These are phyloP conservation scores for Colletotrichum sublineola DNA, from an alignment of 2,329 filamentous ascomycete species.

Conservation along the genomic window DNA sequence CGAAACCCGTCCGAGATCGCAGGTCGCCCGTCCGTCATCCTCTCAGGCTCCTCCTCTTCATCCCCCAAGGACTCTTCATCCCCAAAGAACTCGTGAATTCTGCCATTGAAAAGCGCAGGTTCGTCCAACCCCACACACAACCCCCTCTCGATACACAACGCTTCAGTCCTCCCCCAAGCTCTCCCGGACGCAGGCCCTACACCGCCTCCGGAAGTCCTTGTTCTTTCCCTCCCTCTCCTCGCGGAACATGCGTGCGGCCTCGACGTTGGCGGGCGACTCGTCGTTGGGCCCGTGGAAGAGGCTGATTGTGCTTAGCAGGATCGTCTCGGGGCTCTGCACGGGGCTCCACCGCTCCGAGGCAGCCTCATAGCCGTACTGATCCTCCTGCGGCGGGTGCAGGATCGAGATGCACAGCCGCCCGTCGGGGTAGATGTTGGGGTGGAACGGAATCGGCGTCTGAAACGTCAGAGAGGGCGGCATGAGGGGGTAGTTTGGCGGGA, in stretches of 20 bases:
- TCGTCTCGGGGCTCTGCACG: conserved; percentile 95
- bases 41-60: background rate
- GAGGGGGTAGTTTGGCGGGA: conserved; percentile 88
- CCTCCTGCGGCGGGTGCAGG: conserved; percentile 93
- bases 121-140: background rate
- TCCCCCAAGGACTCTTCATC: too few relatives aligned
- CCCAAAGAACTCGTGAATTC: background rate
- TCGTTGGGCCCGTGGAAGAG: conserved; percentile 94
- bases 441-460: conserved; percentile 84
- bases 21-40: background rate
- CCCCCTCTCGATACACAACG: background rate
- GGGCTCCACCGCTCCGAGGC: conserved; percentile 94
- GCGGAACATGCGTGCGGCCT: conserved; percentile 89
- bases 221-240: conserved; percentile 75
- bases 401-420: conserved; percentile 97
- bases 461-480: conserved; percentile 92
- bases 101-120: background rate
- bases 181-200: conserved; percentile 83
- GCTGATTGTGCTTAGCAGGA: conserved; percentile 91
- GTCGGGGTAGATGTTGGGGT: conserved; percentile 91
- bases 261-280: conserved; percentile 94
- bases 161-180: conserved; percentile 79
- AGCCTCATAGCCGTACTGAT: conserved; percentile 92
- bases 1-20: background rate
- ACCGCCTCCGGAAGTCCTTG: conserved; percentile 83